phyloP scores from a whole-genome alignment of 1,284 basidiomycete species.

The Chiua sp. region DNA sequence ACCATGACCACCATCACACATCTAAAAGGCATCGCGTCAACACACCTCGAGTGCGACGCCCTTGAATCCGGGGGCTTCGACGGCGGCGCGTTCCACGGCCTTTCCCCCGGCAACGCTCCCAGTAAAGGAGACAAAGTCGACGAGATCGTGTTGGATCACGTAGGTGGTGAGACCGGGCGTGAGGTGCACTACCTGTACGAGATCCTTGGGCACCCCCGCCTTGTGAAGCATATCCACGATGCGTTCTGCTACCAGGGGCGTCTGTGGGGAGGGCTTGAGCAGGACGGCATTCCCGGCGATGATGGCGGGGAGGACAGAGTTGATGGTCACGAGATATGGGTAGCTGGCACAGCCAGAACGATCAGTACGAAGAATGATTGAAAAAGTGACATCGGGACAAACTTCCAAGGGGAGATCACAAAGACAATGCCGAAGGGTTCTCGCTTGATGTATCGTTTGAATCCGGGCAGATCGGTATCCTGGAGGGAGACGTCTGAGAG shows the following conservation, averaged over 20 bases:
- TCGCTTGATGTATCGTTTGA: slow-evolving; percentile 83
- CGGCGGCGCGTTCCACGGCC: slow-evolving; percentile 67
- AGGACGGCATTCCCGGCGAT: slow-evolving; percentile 90
- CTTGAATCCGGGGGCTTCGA: slow-evolving; percentile 74
- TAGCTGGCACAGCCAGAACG: slow-evolving; percentile 53
- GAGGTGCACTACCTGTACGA: slow-evolving; percentile 85
- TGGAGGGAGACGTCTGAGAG: slow-evolving; percentile 80
- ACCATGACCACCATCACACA: background rate
- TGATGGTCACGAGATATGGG: slow-evolving; percentile 89
- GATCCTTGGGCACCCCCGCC: slow-evolving; percentile 80
- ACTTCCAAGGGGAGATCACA: slow-evolving; percentile 93
- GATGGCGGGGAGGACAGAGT: slow-evolving; percentile 89
- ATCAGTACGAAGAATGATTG: slow-evolving; percentile 1
- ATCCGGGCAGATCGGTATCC: slow-evolving; percentile 82
- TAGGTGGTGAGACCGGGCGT: slow-evolving; percentile 68
- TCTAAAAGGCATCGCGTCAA: background rate
- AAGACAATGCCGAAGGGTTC: slow-evolving; percentile 89
- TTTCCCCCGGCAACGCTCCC: slow-evolving; percentile 80
- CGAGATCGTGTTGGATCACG: slow-evolving; percentile 68
- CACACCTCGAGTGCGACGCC: slow-evolving; percentile 76
- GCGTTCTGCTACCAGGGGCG: slow-evolving; percentile 86
- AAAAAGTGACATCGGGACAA: slow-evolving; percentile 29
- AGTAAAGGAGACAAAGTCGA: slow-evolving; percentile 91
- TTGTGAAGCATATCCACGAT: slow-evolving; percentile 70
- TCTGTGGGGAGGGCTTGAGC: slow-evolving; percentile 95